A percentile compares a stretch with the other conserved stretches of the same genome.
Evolutionary conservation across 257 asterid species (phyloP).

Genomic region (Nicotiana sylvestris): DNA sequence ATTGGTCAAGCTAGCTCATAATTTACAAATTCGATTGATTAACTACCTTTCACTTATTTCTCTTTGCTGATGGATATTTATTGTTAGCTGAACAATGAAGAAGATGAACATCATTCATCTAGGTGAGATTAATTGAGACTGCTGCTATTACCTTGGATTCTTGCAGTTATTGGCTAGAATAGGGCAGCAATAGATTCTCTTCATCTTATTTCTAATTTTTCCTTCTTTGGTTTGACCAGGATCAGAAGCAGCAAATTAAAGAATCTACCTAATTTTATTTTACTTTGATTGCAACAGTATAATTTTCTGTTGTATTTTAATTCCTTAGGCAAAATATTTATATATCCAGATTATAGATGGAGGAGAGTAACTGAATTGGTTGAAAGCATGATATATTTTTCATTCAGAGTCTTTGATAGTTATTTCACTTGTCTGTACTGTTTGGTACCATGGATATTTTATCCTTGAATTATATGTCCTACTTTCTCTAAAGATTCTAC

Average conservation of each 20-base stretch:
- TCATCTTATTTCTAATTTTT: neutral
- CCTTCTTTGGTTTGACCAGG: neutral
- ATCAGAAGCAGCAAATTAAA: neutral
- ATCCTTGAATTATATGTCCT: neutral
- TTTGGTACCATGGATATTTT: neutral
- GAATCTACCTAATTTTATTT: no score
- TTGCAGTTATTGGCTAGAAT: neutral
- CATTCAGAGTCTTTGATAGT: neutral
- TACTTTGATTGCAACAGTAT: neutral
- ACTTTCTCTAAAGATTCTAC: neutral
- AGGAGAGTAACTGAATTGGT: neutral
- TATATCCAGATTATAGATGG: neutral
- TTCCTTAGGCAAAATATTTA: no score
- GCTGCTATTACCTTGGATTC: neutral
- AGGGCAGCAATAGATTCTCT: neutral
- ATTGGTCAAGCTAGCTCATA: neutral
- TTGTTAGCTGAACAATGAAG: neutral
- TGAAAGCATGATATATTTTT: neutral
- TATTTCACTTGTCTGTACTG: neutral
- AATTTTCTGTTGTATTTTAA: neutral
- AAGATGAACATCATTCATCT: neutral
- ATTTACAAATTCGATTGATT: neutral
- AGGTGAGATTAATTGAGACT: neutral
- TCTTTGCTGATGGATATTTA: neutral
- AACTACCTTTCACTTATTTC: neutral